phyloP scores from a whole-genome alignment of 352 stramenopile species.

The Elongisporangium anandrum region DNA sequence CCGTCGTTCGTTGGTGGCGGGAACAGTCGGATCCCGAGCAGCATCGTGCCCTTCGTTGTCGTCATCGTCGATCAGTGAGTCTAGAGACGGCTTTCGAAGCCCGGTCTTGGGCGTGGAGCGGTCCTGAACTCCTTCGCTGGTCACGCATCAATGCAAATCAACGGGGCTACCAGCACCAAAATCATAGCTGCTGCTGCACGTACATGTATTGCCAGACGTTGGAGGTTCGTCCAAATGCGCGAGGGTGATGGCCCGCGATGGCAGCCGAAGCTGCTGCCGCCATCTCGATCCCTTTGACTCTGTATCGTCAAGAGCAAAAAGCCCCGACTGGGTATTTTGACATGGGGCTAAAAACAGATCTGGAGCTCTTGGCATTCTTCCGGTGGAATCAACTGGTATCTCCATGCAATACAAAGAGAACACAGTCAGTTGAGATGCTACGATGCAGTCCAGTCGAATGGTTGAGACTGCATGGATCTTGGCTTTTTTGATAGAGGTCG shows the following conservation, averaged over 20 bases:
- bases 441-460: too few relatives aligned
- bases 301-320: not conserved
- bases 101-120: not conserved
- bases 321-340: not conserved
- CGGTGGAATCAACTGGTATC: too few relatives aligned
- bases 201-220: constrained; percentile 76
- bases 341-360: not conserved
- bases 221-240: constrained; percentile 58
- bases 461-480: too few relatives aligned
- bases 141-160: not conserved
- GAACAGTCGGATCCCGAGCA: not conserved
- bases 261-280: not conserved
- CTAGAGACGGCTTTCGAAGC: not conserved
- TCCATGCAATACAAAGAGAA: too few relatives aligned
- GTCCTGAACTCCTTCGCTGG: not conserved
- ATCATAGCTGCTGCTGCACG: constrained; percentile 20
- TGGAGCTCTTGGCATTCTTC: too few relatives aligned
- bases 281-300: not conserved
- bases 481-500: too few relatives aligned
- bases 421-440: too few relatives aligned
- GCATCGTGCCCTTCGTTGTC: not conserved
- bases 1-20: too few relatives aligned
- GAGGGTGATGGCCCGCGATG: constrained; percentile 15
- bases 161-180: too few relatives aligned
- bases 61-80: not conserved